Base-by-base conservation (phyloP, 768 basidiomycete species). In the Rhodotorula taiwanensis region DNA sequence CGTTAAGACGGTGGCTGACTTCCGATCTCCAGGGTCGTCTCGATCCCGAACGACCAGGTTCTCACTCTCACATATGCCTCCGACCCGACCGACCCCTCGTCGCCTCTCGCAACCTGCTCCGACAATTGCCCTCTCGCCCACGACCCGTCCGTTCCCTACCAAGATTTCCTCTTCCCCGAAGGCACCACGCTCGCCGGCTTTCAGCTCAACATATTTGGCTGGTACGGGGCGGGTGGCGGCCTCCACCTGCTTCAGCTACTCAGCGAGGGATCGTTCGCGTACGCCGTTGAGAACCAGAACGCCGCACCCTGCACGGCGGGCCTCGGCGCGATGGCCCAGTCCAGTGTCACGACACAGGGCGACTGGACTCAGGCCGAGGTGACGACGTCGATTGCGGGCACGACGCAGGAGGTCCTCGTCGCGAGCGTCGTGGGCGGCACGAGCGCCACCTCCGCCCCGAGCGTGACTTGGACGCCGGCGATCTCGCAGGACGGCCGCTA, bases 211-310 rank as follows among this genome's bases (percentile, higher is more conserved):
- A 79, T 98, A 25, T 83, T 85, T 13, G 77, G 80, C 51, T 94
- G 86, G 81, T 81, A 78, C 49, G 94, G 92, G 42, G 76, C 79
- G 14, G 82, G 84, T 13, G 82, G 89, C 6, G 95, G 93, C 47
- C 77, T 99, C 39, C 91, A 94, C 74, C 79, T 95, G 54, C 74
- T 98, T n/a, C 90, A 98, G 72, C 79, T 98, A 21, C 83, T 99
- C 25, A 92, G 90, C 5, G 86, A 89, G 23, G 95, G 94, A 62
- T 59, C 69, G 67, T 72, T 49, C n/a, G 54, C 57, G 2, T 72
- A 64, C 39, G 68, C 71, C 23, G 60, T 54, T 52, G 61, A 60
- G 47, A 43, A 59, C 11, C 28, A 52, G 28, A 73, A 72, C 58
- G 39, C 10, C 54, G 50, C 54, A 27, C 64, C 72, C 11, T 74